Percentiles rank a stretch among this genome's conserved stretches.
Evolutionary conservation across 164 flowering plant species (phyloP).

Genomic region (Amborella trichopoda): DNA sequence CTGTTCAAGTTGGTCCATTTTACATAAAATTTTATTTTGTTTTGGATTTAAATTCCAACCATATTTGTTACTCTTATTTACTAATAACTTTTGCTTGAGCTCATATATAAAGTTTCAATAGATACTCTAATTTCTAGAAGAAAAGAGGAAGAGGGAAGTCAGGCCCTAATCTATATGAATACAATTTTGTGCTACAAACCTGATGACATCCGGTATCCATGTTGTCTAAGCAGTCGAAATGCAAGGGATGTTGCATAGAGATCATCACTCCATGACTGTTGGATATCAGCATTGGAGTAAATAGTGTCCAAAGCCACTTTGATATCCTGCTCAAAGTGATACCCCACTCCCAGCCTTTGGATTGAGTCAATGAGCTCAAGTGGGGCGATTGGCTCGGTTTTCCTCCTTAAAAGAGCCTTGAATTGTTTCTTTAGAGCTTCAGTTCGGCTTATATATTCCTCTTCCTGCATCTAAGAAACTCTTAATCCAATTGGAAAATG

Average conservation of each 20-base stretch:
- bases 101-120: not conserved
- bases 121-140: too few species aligned
- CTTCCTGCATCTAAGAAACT: too few species aligned
- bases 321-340: constrained; percentile 1
- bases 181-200: too few species aligned
- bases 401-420: too few species aligned
- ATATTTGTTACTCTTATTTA: too few species aligned
- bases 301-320: not conserved
- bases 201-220: not conserved
- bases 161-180: too few species aligned
- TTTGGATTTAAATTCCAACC: too few species aligned
- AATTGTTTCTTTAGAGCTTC: too few species aligned
- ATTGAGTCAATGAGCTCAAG: constrained; percentile 1
- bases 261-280: not conserved
- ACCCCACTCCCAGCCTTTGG: not conserved
- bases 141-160: not conserved
- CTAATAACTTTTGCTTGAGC: not conserved
- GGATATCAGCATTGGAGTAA: not conserved
- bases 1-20: too few species aligned
- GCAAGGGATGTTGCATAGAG: not conserved
- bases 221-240: not conserved
- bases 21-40: too few species aligned
- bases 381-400: not conserved
- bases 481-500: too few species aligned
- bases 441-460: too few species aligned